Percentiles rank a stretch among this genome's conserved stretches.
Conservation (phyloP, 2,329 filamentous ascomycete genomes). For the Seiridium unicorne region DNA sequence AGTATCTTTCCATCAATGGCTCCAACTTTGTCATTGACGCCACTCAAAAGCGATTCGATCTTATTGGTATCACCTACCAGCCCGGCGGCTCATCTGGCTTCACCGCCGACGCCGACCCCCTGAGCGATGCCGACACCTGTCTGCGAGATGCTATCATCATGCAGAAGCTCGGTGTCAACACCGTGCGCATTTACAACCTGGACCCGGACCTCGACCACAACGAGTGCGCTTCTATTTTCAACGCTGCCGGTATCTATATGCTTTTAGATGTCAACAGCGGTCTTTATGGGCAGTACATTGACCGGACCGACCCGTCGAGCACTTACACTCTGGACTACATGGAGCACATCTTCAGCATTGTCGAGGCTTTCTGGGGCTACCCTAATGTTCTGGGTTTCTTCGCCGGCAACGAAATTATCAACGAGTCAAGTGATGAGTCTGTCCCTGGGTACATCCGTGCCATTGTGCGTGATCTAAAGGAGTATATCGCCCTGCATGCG, state of each 20-base stretch:
- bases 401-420: slow-evolving; percentile 74
- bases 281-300: slow-evolving; percentile 51
- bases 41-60: slow-evolving; percentile 56
- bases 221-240: slow-evolving; percentile 62
- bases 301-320: slow-evolving; percentile 48
- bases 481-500: slow-evolving; percentile 68
- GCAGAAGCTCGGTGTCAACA: slow-evolving; percentile 61
- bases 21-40: slow-evolving; percentile 49
- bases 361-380: slow-evolving; percentile 62
- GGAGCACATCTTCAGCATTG: slow-evolving; percentile 61
- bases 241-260: slow-evolving; percentile 64
- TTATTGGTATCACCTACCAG: slow-evolving; percentile 65
- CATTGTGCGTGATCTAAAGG: slow-evolving; percentile 73
- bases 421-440: slow-evolving; percentile 37
- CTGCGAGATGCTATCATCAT: slow-evolving; percentile 61
- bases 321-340: slow-evolving; percentile 56
- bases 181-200: slow-evolving; percentile 64
- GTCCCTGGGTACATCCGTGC: slow-evolving; percentile 65
- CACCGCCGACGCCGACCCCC: slow-evolving; percentile 42
- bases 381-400: slow-evolving; percentile 68
- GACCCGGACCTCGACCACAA: slow-evolving; percentile 62
- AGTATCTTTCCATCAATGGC: slow-evolving; percentile 30
- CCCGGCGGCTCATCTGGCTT: slow-evolving; percentile 60
- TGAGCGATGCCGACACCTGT: slow-evolving; percentile 54
- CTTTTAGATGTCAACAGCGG: slow-evolving; percentile 64